Base-by-base conservation (phyloP, 2,329 filamentous ascomycete species). In the Teratosphaeria pseudoeucalypti region DNA sequence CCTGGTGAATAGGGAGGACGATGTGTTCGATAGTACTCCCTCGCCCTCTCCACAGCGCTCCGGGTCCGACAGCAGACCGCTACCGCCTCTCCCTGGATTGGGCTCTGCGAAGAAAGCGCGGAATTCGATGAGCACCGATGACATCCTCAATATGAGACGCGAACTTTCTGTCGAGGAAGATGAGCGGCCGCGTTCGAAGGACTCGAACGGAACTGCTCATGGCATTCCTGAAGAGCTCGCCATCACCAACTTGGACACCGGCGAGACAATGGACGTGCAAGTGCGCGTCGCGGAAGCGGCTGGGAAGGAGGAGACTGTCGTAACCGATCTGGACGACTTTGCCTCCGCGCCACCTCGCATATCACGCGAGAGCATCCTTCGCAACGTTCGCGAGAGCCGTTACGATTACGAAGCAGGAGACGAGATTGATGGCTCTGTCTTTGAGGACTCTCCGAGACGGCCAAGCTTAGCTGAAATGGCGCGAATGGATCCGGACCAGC, bases 341-440 rank as follows among this genome's bases (percentile, higher is more conserved):
- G 71, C 73, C 6, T 70, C 72, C 23, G 73, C 72, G 16, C 72
- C 87, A 14, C 89, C 88, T 11, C 87, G 87, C 58, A 95, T 97
- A 70, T 96, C 92, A 9, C 85, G 92, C 43, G 94, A 97, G 72
- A 96, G 92, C 0, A 97, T 97, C 66, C 79, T 97, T 67, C 86
- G 89, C 57, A 90, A 92, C 63, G 87, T 96, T 58, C 90, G 94
- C 71, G 89, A 73, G 72, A 77, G 73, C 62, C 78, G 77, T 55
- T 78, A 82, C 53, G 82, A 85, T 23, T 74, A 77, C 9, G 74
- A 74, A 9, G 73, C 77, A 32, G 64, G 67, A 23, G 66, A 69
- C 10, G 65, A 63, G 39, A 64, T 60, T 75, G 78, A 60, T 14
- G 27, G 14, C 12, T 58, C 58, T 2, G n/a, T 55, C 9, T 80